phyloP scores from a whole-genome alignment of 1,139 yeast genomes.

The Komagataea norvegica region DNA sequence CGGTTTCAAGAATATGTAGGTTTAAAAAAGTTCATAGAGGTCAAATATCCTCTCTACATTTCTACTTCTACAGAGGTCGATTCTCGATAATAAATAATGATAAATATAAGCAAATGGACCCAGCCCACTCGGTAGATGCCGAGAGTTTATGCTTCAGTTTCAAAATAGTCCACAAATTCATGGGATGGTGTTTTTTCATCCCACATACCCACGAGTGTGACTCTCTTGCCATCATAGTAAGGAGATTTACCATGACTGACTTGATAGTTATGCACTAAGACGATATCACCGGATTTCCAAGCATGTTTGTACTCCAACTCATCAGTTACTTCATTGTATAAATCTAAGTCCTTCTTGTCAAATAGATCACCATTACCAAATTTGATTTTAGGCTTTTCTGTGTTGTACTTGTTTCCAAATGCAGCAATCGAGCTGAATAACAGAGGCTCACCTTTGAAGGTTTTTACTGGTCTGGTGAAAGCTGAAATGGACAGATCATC shows the following conservation, averaged over 20 bases:
- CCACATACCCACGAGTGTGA: constrained; percentile 26
- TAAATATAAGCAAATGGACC: too few species aligned
- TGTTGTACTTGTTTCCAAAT: constrained; percentile 11
- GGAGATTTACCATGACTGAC: constrained; percentile 32
- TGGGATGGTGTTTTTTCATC: constrained; percentile 10
- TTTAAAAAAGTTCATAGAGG: too few species aligned
- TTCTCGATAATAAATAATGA: too few species aligned
- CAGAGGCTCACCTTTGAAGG: constrained; percentile 17
- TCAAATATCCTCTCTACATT: too few species aligned
- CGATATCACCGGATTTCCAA: constrained; percentile 32
- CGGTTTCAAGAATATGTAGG: too few species aligned
- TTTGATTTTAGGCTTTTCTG: constrained; percentile 16
- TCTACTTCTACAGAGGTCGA: too few species aligned
- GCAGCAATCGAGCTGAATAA: constrained; percentile 30
- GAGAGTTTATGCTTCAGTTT: too few species aligned
- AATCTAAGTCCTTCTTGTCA: constrained; percentile 24
- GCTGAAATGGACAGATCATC: constrained; percentile 28
- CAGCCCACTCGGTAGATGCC: too few species aligned
- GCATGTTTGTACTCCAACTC: constrained; percentile 24
- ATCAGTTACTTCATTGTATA: constrained; percentile 22
- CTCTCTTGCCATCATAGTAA: constrained; percentile 23
- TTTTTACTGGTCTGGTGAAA: constrained; percentile 28
- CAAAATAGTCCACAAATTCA: constrained; percentile 5
- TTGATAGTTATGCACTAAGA: constrained; percentile 32
- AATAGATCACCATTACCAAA: constrained; percentile 27